Base-by-base conservation (phyloP, 2,329 filamentous ascomycete species). In the Neofusicoccum sp. region DNA sequence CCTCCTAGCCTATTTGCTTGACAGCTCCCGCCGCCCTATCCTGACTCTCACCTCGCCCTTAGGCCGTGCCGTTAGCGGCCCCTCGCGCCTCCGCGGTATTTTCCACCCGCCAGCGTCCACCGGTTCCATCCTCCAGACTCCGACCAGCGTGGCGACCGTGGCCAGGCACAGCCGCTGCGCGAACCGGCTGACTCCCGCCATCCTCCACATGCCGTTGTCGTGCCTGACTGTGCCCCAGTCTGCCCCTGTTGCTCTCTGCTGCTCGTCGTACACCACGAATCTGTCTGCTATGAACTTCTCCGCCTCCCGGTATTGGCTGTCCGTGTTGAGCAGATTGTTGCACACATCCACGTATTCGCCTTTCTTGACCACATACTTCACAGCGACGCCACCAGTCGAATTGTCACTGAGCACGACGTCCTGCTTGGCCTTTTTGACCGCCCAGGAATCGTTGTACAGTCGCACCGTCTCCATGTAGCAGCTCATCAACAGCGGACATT, bases 101-200 rank as follows among this genome's bases (percentile, higher is more conserved):
- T 74, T 74, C 79, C 84, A 85, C 0, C 71, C 73, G 6, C 72
- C 73, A 14, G 56, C 60, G 31, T 45, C 70, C 0, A 72, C 75
- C 0, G 81, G 76, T 58, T 81, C 73, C 62, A 86, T 78, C 41
- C 86, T 80, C 83, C 83, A 86, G 65, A 84, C 76, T 6, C 78
- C 75, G 30, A 86, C 66, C 26, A 86, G 77, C 1, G 79, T 77
- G 16, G 83, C 82, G 1, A 79, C 76, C 44, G 83, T 80, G 26
- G 79, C 70, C 45, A 86, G 65, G 28, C 79, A 76, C 65, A 81
- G 76, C 45, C 77, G 75, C 65, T 84, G 78, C 2, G 80, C 81
- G 62, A 84, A 81, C 1, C 72, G 80, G n/a, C 58, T 63, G 63
- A 63, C 75, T 73, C 9, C 73, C 62, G 33, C 73, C 73, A 61